Evolutionary conservation across 345 rosid genomes (phyloP).

Genomic region (Toxicodendron radicans): DNA sequence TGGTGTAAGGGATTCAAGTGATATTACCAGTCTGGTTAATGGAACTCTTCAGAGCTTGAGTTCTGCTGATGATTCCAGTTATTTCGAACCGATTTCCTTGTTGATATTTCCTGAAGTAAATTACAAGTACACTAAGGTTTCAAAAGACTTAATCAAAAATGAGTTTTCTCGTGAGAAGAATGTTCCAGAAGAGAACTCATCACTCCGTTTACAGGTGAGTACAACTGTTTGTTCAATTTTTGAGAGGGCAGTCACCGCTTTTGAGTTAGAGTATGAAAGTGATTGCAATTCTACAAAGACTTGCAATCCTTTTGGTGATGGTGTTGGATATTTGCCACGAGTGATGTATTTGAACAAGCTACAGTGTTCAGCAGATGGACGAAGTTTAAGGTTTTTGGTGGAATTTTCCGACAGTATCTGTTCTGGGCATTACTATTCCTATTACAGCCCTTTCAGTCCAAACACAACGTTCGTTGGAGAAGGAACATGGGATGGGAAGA

Average conservation of each 20-base stretch:
- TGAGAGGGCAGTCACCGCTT: background rate
- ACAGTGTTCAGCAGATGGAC: constrained; percentile 27
- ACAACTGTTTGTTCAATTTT: constrained; percentile 25
- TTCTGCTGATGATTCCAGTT: constrained; percentile 3
- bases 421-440: background rate
- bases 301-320: constrained; percentile 27
- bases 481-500: constrained; percentile 35
- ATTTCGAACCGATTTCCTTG: constrained; percentile 28
- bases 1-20: constrained; percentile 17
- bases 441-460: constrained; percentile 16
- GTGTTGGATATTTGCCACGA: constrained; percentile 23
- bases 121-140: constrained; percentile 22
- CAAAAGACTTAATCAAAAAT: background rate
- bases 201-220: constrained; percentile 18
- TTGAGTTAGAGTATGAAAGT: constrained; percentile 22
- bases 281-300: constrained; percentile 16
- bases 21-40: constrained; percentile 24
- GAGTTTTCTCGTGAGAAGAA: constrained; percentile 1
- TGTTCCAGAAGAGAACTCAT: background rate
- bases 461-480: constrained; percentile 31
- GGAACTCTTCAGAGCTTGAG: constrained; percentile 31
- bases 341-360: constrained; percentile 21
- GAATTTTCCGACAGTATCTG: constrained; percentile 22
- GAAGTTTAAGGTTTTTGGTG: constrained; percentile 23
- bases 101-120: constrained; percentile 29